Evolutionary conservation across 148 eudicot species (phyloP).

Genomic region (Camellia japonica): DNA sequence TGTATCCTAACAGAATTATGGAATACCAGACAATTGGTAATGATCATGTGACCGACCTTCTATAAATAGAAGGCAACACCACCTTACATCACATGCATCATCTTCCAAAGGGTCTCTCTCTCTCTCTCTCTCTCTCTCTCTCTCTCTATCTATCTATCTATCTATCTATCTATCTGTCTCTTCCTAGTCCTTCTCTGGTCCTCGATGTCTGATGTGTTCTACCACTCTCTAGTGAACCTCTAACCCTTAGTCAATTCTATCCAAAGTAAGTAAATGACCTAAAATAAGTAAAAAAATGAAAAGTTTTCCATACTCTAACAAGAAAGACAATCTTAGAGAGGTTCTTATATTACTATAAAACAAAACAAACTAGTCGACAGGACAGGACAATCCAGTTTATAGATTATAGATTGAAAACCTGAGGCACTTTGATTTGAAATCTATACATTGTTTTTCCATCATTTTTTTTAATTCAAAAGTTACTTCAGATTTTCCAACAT

Average conservation of each 20-base stretch:
- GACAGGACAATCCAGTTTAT: background rate
- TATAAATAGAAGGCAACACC: too few species aligned
- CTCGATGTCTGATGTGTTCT: too few species aligned
- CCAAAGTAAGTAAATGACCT: too few species aligned
- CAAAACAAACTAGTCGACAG: background rate
- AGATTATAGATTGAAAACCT: background rate
- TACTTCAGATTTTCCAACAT: background rate
- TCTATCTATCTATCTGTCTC: too few species aligned
- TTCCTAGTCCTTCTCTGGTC: too few species aligned
- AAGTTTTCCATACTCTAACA: background rate
- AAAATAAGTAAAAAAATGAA: background rate
- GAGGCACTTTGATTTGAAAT: background rate
- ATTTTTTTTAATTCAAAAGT: background rate
- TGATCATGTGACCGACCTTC: too few species aligned
- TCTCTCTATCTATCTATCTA: too few species aligned
- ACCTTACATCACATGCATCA: too few species aligned
- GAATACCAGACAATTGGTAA: too few species aligned
- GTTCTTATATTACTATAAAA: background rate
- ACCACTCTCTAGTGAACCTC: background rate
- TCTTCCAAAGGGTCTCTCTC: too few species aligned
- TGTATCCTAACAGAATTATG: too few species aligned
- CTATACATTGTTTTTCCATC: background rate
- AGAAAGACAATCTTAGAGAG: constrained; percentile 1
- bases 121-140: too few species aligned
- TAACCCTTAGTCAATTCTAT: background rate